Evolutionary conservation across 176 grass and related monocot species (phyloP).

Genomic region (Aegilops bicornis): DNA sequence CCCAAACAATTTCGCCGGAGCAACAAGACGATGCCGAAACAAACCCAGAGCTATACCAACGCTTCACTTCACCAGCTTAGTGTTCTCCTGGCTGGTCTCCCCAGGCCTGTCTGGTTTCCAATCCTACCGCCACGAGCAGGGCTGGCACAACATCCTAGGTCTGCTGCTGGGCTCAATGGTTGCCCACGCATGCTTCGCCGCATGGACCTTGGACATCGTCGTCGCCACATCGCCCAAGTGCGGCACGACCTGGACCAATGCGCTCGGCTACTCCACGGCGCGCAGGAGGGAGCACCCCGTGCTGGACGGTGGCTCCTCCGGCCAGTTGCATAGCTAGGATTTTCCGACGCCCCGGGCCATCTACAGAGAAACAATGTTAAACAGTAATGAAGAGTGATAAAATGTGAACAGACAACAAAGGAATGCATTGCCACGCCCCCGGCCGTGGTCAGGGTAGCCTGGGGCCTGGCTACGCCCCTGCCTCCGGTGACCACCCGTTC

Average conservation of each 20-base stretch:
- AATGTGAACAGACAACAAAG: too few species aligned
- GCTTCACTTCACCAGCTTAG: background rate
- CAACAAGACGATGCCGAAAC: background rate
- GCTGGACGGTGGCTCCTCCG: background rate
- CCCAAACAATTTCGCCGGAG: background rate
- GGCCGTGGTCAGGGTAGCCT: too few species aligned
- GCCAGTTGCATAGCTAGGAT: too few species aligned
- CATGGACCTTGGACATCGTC: background rate
- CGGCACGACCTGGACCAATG: conserved; percentile 21
- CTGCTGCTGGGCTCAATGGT: background rate
- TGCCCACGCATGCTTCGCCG: background rate
- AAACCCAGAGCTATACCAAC: background rate
- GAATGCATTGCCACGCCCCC: too few species aligned
- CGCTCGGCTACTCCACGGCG: conserved; percentile 6
- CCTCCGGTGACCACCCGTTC: too few species aligned
- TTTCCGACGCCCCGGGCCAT: too few species aligned
- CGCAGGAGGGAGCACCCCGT: background rate
- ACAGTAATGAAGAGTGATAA: too few species aligned
- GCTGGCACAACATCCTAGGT: background rate
- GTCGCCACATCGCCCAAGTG: conserved; percentile 23
- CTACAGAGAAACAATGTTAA: too few species aligned
- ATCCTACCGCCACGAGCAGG: background rate
- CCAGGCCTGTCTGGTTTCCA: background rate
- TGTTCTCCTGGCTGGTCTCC: background rate
- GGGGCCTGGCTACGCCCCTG: too few species aligned